Evolutionary conservation across 257 asterid genomes (phyloP).

Genomic region (Solanum gandarillasii): DNA sequence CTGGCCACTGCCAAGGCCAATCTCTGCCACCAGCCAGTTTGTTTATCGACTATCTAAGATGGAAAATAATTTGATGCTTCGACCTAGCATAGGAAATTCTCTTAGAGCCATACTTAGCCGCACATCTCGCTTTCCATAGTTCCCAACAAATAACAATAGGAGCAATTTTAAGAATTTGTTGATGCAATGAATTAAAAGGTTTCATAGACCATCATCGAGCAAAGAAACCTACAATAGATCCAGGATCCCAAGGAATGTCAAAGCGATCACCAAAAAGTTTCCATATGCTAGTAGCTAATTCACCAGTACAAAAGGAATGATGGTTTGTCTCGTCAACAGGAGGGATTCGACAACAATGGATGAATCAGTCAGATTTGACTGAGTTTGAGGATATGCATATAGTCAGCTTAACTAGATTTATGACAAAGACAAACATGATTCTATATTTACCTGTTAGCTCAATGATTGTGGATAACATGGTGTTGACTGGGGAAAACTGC

Average conservation of each 20-base stretch:
- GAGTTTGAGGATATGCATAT: background rate
- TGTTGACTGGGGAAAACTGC: background rate
- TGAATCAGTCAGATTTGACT: background rate
- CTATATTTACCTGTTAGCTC: background rate
- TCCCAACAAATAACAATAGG: background rate
- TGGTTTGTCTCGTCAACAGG: background rate
- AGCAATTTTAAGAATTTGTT: background rate
- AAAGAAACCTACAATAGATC: background rate
- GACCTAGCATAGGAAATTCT: background rate
- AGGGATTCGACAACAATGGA: no score
- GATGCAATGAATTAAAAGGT: background rate
- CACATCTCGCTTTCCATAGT: background rate
- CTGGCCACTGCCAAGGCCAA: background rate
- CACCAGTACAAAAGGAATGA: background rate
- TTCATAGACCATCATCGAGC: background rate
- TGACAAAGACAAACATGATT: background rate
- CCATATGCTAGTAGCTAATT: background rate
- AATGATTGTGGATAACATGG: background rate
- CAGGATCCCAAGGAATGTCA: background rate
- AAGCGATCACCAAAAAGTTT: background rate
- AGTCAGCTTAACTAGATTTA: background rate
- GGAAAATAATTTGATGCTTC: background rate
- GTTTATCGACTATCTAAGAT: background rate
- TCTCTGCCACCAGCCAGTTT: background rate
- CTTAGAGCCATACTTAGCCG: background rate